Evolutionary conservation across 768 basidiomycete species (phyloP), one percentile per base, ranked within the genome.

Genomic region (Chiua virens): DNA sequence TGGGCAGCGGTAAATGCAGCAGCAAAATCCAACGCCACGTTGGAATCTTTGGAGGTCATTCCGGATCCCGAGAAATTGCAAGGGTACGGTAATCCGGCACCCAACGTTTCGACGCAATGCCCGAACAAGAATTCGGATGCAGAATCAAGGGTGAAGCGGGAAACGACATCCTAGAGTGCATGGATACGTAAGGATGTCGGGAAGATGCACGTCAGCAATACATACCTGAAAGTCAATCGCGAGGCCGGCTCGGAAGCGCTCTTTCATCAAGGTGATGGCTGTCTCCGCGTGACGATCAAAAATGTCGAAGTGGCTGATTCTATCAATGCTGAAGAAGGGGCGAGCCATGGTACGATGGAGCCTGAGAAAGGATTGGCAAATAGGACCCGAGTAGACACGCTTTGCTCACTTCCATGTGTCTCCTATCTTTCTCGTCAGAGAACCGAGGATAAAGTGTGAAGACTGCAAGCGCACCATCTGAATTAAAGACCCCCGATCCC

Each of bases 301-400:
- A 27, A 79, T 80, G 22, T 85, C 79, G 47, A 85, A 86, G 60
- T 85, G 78, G 41, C 75, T 78, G 47, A 85, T 78, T 28, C 77
- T 71, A 30, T 87, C 85, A 39, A 74, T 75, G 47, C 65, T 78
- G 70, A 89, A 88, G 72, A 88, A 87, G 0, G 86, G 86, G 0
- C 87, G 79, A 0, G 84, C 82, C 72, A 89, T 84, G 4, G 74
- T 59, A 10, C 86, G 80, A 62, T 87, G 85, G 57, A 85, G 79
- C 60, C 85, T 79, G 25, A 7, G 30, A 42, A 40, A n/a, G 13
- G 3, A 20, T 42, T 49, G 40, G 45, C 17, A 18, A 23, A 8
- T 47, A 48, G 14, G 9, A 42, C 30, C 1, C 9, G 27, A 22
- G 11, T 22, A 14, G 18, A 23, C 7, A 23, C 9, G 18, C 35